These are phyloP conservation scores for Talaromyces adpressus DNA, from an alignment of 495 filamentous ascomycete species.

Conservation along the genomic window DNA sequence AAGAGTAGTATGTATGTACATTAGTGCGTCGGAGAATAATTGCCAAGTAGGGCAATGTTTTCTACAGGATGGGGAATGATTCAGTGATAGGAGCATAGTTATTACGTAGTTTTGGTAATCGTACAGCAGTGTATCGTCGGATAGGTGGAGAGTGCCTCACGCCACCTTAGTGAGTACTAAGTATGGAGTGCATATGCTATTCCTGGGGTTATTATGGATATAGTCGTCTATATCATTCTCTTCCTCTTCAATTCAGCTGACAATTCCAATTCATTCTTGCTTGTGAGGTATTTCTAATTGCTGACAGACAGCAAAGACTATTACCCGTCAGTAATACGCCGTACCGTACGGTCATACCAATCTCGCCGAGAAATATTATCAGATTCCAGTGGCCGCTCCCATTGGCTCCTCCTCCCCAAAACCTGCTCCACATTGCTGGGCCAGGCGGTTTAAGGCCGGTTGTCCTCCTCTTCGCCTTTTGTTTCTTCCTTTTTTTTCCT, in stretches of 20 bases:
- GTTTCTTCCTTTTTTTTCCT: neutral
- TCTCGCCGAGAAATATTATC: neutral
- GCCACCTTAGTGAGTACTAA: neutral
- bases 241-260: no score
- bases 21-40: no score
- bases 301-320: neutral
- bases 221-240: no score
- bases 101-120: neutral
- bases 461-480: neutral
- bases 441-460: no score
- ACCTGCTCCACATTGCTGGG: neutral
- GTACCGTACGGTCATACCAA: neutral
- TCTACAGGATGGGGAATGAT: no score
- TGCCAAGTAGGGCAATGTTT: no score
- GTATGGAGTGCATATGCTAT: neutral
- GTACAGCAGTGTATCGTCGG: neutral
- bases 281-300: neutral
- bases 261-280: no score
- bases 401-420: neutral
- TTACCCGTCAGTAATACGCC: neutral
- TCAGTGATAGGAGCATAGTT: no score
- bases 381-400: neutral
- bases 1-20: no score
- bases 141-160: neutral
- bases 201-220: neutral